Evolutionary conservation across 371 early-diverging fungal species (phyloP).

Genomic region (Circinella minor): DNA sequence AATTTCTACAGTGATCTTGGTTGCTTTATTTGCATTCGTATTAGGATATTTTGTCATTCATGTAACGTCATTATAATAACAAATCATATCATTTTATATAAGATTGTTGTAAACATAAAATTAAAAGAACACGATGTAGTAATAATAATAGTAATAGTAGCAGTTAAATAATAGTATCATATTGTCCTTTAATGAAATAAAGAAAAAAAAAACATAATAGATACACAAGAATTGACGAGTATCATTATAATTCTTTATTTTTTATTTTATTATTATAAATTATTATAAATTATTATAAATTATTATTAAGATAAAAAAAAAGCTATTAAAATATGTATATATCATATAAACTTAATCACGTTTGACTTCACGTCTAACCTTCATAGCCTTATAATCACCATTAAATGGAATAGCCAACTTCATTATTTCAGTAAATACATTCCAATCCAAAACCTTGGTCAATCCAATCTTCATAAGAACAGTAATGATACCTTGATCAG

Average conservation of each 20-base stretch:
- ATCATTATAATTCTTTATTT: too few relatives aligned
- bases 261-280: too few relatives aligned
- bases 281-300: background rate
- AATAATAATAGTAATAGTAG: too few relatives aligned
- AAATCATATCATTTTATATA: too few relatives aligned
- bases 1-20: background rate
- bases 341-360: conserved; percentile 11
- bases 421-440: conserved; percentile 59
- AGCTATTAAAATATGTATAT: background rate
- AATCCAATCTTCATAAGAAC: conserved; percentile 54
- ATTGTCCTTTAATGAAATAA: too few relatives aligned
- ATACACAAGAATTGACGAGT: too few relatives aligned
- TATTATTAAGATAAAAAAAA: conserved; percentile 2
- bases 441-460: conserved; percentile 55
- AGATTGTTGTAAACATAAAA: too few relatives aligned
- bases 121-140: too few relatives aligned
- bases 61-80: background rate
- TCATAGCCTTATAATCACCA: conserved; percentile 62
- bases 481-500: conserved; percentile 64
- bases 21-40: conserved; percentile 3
- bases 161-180: too few relatives aligned
- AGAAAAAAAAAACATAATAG: too few relatives aligned
- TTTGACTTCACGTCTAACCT: conserved; percentile 37
- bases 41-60: background rate
- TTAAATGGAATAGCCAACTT: conserved; percentile 46